Evolutionary conservation across 495 filamentous ascomycete genomes (phyloP).

Genomic region (Sordaria brevicollis): DNA sequence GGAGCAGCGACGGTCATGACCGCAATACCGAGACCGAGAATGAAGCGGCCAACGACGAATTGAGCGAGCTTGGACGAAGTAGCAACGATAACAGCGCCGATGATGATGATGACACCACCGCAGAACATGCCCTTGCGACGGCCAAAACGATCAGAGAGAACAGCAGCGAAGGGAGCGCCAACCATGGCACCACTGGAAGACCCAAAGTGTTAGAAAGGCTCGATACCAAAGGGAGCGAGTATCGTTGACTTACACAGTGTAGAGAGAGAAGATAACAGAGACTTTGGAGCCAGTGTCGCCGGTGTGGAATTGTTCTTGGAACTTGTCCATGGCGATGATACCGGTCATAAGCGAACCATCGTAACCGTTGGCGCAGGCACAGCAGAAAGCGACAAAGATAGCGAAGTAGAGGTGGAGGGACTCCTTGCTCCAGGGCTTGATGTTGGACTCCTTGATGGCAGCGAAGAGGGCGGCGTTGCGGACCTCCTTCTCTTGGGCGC

Average conservation of each 20-base stretch:
- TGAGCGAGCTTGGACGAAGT: constrained; percentile 27
- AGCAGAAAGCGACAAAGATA: constrained; percentile 36
- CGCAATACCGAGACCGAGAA: constrained; percentile 41
- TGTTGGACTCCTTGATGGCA: constrained; percentile 45
- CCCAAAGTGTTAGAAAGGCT: neutral
- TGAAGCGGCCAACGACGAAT: constrained; percentile 40
- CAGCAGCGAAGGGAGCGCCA: constrained; percentile 32
- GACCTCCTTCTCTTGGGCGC: constrained; percentile 38
- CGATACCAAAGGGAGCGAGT: neutral
- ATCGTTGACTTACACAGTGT: constrained; percentile 30
- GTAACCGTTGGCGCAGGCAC: constrained; percentile 43
- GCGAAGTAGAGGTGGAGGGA: constrained; percentile 44
- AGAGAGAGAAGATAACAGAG: constrained; percentile 37
- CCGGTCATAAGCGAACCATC: constrained; percentile 32
- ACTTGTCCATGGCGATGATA: constrained; percentile 27
- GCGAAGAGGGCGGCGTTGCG: constrained; percentile 49
- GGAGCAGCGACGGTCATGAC: constrained; percentile 41
- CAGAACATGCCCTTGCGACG: constrained; percentile 35
- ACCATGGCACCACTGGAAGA: constrained; percentile 35
- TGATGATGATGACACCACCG: constrained; percentile 41
- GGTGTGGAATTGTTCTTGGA: constrained; percentile 28
- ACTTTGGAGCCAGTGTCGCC: constrained; percentile 25
- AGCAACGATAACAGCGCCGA: constrained; percentile 36
- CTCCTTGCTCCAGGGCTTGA: constrained; percentile 43
- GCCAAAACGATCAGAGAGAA: constrained; percentile 34